Evolutionary conservation across 2,329 filamentous ascomycete genomes (phyloP).

Genomic region (Rhexocercosporidium sp.): DNA sequence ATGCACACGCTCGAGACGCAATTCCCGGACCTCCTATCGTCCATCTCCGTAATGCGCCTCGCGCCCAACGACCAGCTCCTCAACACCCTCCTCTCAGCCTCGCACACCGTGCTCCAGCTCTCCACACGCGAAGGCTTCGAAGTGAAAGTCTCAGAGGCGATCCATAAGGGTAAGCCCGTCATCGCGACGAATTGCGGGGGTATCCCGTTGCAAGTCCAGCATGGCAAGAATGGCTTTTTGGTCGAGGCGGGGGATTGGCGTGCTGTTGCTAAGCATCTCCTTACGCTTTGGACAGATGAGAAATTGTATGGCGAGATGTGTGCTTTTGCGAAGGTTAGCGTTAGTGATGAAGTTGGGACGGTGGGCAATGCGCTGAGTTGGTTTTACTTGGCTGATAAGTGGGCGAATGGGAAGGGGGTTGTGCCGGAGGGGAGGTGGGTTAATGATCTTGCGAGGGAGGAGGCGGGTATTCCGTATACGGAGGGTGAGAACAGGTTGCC

Average conservation of each 20-base stretch:
- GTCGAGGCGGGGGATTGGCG: slow-evolving; percentile 74
- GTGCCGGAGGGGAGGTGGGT: slow-evolving; percentile 70
- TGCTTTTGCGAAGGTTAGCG: slow-evolving; percentile 64
- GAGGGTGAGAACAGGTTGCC: slow-evolving; percentile 67
- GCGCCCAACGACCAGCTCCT: slow-evolving; percentile 81
- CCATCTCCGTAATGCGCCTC: slow-evolving; percentile 78
- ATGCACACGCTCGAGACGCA: slow-evolving; percentile 68
- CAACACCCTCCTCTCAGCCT: slow-evolving; percentile 75
- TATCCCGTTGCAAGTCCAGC: slow-evolving; percentile 77
- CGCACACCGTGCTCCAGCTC: slow-evolving; percentile 76
- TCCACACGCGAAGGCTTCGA: slow-evolving; percentile 85
- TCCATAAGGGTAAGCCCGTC: slow-evolving; percentile 79
- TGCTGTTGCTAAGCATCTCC: slow-evolving; percentile 70
- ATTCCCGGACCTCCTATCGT: slow-evolving; percentile 65
- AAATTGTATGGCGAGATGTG: slow-evolving; percentile 71
- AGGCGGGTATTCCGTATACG: slow-evolving; percentile 63
- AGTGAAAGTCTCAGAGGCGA: slow-evolving; percentile 83
- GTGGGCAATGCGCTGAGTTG: slow-evolving; percentile 78
- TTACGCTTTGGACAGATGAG: slow-evolving; percentile 68
- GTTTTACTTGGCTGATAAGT: slow-evolving; percentile 76
- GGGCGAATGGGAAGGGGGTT: slow-evolving; percentile 60
- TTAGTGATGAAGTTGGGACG: slow-evolving; percentile 82
- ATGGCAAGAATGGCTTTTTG: slow-evolving; percentile 74
- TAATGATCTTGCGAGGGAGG: slow-evolving; percentile 73
- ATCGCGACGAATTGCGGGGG: slow-evolving; percentile 79